phyloP scores from a whole-genome alignment of 768 basidiomycete species.

The Serendipita sp. region DNA sequence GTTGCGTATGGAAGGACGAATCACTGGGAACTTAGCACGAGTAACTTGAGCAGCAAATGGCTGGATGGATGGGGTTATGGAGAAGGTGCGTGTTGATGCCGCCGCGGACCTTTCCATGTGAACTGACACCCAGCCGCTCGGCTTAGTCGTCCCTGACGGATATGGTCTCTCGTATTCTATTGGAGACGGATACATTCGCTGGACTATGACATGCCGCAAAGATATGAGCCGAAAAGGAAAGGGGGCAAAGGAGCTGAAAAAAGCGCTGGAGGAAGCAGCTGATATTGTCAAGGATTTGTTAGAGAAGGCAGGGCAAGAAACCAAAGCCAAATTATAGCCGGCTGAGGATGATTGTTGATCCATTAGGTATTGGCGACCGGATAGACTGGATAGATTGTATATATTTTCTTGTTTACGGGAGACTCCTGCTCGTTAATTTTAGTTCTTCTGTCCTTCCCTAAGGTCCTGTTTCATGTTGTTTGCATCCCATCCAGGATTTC shows the following conservation, averaged over 20 bases:
- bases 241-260: slow-evolving; percentile 6
- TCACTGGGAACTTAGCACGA: slow-evolving; percentile 91
- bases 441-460: too few relatives aligned
- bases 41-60: slow-evolving; percentile 64
- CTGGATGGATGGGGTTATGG: slow-evolving; percentile 97
- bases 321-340: slow-evolving; percentile 6
- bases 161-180: slow-evolving; percentile 88
- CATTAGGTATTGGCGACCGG: too few relatives aligned
- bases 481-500: too few relatives aligned
- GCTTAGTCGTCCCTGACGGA: slow-evolving; percentile 54
- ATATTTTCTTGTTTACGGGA: too few relatives aligned
- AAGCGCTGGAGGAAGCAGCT: slow-evolving; percentile 8
- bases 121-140: too few relatives aligned
- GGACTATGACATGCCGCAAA: slow-evolving; percentile 75
- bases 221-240: slow-evolving; percentile 2
- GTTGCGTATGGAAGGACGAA: slow-evolving; percentile 47
- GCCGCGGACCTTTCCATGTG: not conserved
- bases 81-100: slow-evolving; percentile 42
- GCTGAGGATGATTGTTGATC: too few relatives aligned
- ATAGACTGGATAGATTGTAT: too few relatives aligned
- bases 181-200: slow-evolving; percentile 66
- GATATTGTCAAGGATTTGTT: slow-evolving; percentile 1
- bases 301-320: not conserved
- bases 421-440: too few relatives aligned
- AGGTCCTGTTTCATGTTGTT: too few relatives aligned